A percentile compares a stretch with the other conserved stretches of the same genome.
Conservation (phyloP, 2,329 filamentous ascomycete genomes). For the Ophiocordyceps australis region DNA sequence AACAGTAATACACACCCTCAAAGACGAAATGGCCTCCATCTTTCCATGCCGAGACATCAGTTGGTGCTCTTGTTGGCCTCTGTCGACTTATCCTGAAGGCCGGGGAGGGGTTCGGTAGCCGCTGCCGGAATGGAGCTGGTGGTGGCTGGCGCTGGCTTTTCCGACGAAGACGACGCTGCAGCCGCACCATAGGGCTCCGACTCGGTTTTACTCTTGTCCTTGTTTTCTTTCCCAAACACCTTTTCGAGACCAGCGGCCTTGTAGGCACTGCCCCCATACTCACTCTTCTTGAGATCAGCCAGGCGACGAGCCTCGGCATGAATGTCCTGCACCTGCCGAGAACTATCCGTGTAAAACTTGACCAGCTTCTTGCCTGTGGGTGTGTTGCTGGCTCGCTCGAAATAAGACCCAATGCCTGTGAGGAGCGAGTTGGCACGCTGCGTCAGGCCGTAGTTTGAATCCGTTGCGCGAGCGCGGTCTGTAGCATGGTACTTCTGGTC, state of each 20-base stretch:
- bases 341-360: constrained; percentile 69
- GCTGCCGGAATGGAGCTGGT: no score
- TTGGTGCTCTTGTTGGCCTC: no score
- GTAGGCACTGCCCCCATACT: constrained; percentile 38
- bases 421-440: constrained; percentile 48
- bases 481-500: constrained; percentile 76
- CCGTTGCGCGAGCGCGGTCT: constrained; percentile 69
- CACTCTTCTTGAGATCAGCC: constrained; percentile 67
- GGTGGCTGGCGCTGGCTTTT: no score
- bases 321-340: constrained; percentile 85
- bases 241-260: constrained; percentile 39
- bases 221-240: constrained; percentile 36
- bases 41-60: no score
- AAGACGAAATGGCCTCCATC: no score
- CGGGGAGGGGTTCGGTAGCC: no score
- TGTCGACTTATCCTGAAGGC: no score
- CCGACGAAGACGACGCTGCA: constrained; percentile 2
- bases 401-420: constrained; percentile 65
- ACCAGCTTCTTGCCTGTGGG: constrained; percentile 79
- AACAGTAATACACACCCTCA: no score
- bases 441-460: constrained; percentile 69
- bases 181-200: constrained; percentile 4
- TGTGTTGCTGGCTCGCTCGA: constrained; percentile 78
- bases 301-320: constrained; percentile 80
- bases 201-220: constrained; percentile 8